phyloP scores from a whole-genome alignment of 2,329 filamentous ascomycete genomes.

The Nemania serpens region DNA sequence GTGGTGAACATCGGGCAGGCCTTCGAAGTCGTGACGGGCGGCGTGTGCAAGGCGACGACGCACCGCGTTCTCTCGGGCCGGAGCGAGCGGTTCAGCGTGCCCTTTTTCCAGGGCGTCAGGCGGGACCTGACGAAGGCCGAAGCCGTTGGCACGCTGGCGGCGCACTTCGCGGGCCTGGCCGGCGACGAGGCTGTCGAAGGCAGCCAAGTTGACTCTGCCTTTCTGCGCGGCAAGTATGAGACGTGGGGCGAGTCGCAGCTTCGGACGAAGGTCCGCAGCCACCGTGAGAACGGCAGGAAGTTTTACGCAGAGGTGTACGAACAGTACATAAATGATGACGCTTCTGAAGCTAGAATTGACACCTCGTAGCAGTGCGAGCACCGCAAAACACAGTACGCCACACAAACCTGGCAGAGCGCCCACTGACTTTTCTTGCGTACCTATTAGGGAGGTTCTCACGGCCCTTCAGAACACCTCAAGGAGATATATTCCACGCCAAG shows the following conservation, averaged over 20 bases:
- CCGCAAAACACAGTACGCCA: too few relatives aligned
- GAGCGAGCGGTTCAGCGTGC: constrained; percentile 48
- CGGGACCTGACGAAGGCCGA: constrained; percentile 50
- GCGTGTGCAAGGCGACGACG: constrained; percentile 58
- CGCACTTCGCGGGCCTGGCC: constrained; percentile 43
- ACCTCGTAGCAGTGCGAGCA: too few relatives aligned
- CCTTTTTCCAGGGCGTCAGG: constrained; percentile 56
- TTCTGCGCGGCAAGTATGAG: constrained; percentile 54
- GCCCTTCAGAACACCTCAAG: too few relatives aligned
- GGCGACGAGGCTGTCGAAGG: constrained; percentile 44
- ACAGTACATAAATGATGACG: constrained; percentile 50
- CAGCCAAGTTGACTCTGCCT: constrained; percentile 52
- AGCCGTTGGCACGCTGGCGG: constrained; percentile 45
- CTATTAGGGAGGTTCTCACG: too few relatives aligned
- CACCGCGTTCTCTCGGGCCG: constrained; percentile 47
- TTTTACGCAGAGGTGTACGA: constrained; percentile 56
- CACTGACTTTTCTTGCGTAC: too few relatives aligned
- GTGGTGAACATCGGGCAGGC: constrained; percentile 64
- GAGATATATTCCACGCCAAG: too few relatives aligned
- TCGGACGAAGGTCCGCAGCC: constrained; percentile 58
- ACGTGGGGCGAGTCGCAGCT: constrained; percentile 61
- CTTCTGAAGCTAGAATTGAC: neutral
- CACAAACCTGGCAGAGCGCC: too few relatives aligned
- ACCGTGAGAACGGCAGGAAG: constrained; percentile 51
- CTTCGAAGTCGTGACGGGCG: constrained; percentile 61